Evolutionary conservation across 805 yeast genomes (phyloP), one percentile per base, ranked within the genome.

Genomic region (Candida namnaoensis): DNA sequence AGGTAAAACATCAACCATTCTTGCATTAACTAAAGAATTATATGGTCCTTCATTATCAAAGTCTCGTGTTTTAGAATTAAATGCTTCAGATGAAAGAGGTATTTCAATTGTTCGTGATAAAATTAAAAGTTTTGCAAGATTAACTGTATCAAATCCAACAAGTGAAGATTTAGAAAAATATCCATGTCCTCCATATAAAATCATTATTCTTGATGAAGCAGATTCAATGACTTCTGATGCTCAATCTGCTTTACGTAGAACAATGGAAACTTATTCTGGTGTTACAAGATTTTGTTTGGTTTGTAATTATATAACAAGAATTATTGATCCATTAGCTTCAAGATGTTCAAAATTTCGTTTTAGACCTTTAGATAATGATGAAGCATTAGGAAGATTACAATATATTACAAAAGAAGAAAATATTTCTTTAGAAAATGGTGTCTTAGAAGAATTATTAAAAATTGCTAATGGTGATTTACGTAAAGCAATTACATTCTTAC

Each of bases 171-270:
- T 74, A 39, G 75, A 66, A 35, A 73, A 78, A 15, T 90, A 88
- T 63, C 96, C 98, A 2, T 91, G 98, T 57, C 98, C 99, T 1
- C 97, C 98, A 5, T 93, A 86, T 63, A 93, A 93, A 59, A 78
- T 93, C 52, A 83, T 93, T 48, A 86, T 93, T 36, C 65, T 93
- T 41, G 97, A 91, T 62, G 99, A 88, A 63, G 97, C 96, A 0
- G 97, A 88, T 58, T 82, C 93, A 11, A 88, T 88, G 97, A 88
- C 97, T 0, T 88, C 95, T 0, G 96, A 95, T 34, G 96, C 97
- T 2, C 97, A 88, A 60, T 95, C 87, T 59, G 97, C 99, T 1
- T 69, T 93, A 48, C 78, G 99, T 65, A 76, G 99, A 62, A 91
- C 95, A 1, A 85, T 85, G 90, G 96, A 88, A 57, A 85, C 82